Evolutionary conservation across 2,329 filamentous ascomycete genomes (phyloP), one percentile per base, ranked within the genome.

Genomic region (Alternaria atra): DNA sequence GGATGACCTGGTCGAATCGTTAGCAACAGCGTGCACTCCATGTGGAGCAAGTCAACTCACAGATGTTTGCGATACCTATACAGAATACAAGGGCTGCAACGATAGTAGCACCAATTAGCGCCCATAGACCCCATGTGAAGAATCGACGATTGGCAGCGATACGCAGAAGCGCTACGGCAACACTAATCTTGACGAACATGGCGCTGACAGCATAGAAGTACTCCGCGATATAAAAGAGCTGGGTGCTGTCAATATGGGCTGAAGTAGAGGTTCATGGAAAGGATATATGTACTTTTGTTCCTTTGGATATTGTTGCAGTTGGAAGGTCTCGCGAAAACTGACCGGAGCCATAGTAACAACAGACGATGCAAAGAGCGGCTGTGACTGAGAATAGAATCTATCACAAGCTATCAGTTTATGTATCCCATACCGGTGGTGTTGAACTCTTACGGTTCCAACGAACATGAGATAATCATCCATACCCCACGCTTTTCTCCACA

Each of bases 181-280:
- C 63, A 44, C 67, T 70, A 44, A 67, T 60, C 52, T 70, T 70
- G 44, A 70, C 65, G 48, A 63, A 62, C 50, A 66, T 67, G 20
- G 67, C 64, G 25, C 67, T 52, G 48, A 61, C 58, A n/a, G 62
- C 62, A 40, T 70, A 70, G 39, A 70, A 70, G 42, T 69, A 70
- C 20, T 70, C 67, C 15, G 67, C 67, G 32, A 70, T 56, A 30
- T 69, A 70, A 13, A 70, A 70, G 10, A 57, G 52, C 67, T 70
- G 8, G 6, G 17, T 7, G 2, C 2, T 4, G 12, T 64, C 42
- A 58, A 40, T 43, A 15, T 5, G 6, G 8, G 13, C 17, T 13
- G 32, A 10, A 39, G 12, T 32, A 20, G 6, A 17, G 5, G 5
- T 32, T 30, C 9, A 3, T 6, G 12, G n/a, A 32, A 7, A 34